Conservation (phyloP, 192 early-diverging fungal genomes). For the Coemansia sp. region DNA sequence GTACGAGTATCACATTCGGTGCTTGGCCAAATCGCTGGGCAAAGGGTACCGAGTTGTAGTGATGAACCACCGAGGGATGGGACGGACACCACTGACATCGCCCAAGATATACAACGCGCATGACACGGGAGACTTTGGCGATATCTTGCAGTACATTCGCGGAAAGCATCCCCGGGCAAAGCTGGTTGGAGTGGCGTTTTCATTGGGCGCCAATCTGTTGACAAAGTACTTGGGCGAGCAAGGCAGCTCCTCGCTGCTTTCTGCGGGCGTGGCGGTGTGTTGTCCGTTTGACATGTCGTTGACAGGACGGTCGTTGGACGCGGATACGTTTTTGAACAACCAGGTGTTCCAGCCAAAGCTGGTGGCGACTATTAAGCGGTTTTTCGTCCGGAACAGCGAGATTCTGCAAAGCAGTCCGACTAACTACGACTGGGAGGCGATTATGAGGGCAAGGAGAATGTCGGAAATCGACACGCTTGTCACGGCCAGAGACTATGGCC, state of each 20-base stretch:
- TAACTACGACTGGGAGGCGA: conserved; percentile 47
- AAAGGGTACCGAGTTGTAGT: conserved; percentile 61
- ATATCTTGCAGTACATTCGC: conserved; percentile 5
- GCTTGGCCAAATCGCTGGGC: conserved; percentile 58
- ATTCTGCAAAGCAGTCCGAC: conserved; percentile 31
- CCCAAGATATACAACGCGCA: conserved; percentile 74
- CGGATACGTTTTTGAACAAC: conserved; percentile 49
- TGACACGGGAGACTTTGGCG: conserved; percentile 67
- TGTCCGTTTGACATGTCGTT: conserved; percentile 77
- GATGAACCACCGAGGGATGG: conserved; percentile 40
- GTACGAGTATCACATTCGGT: conserved; percentile 82
- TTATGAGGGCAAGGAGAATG: conserved; percentile 58
- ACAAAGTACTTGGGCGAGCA: conserved; percentile 83
- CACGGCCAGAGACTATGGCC: conserved; percentile 68
- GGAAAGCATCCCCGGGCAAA: conserved; percentile 53
- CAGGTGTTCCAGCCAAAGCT: conserved; percentile 59
- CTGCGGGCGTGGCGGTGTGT: conserved; percentile 69
- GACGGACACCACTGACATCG: conserved; percentile 40
- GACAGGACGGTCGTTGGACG: conserved; percentile 38
- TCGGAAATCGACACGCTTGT: conserved; percentile 74
- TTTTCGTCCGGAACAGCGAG: conserved; percentile 37
- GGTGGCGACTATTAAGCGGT: conserved; percentile 52
- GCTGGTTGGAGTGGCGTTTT: conserved; percentile 78
- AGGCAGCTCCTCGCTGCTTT: conserved; percentile 62
- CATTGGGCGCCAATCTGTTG: conserved; percentile 86